Base-by-base conservation (phyloP, 805 yeast species). In the Sugiyamaella floridensis region DNA sequence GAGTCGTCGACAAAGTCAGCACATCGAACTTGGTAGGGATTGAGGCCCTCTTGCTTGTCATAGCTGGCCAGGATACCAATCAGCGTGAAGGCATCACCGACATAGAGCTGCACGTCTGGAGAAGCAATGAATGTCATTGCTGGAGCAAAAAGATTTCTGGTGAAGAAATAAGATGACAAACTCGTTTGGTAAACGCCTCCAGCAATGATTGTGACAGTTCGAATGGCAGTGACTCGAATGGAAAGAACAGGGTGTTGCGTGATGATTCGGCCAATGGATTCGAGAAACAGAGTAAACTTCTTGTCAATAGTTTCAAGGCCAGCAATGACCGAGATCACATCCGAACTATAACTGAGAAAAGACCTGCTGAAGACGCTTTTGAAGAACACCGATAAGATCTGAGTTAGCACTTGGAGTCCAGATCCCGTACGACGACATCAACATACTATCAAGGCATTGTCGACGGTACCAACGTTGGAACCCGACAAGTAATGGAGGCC, bases 1-100 rank as follows among this genome's bases (percentile, higher is more conserved):
- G 60, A 56, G 43, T 68, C 70, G 47, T 72, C 73, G 9, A 69
- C 66, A 54, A 67, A 70, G 50, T 70, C 75, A n/a, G 71, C 57
- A 8, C 71, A 57, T 16, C 73, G 61, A 15, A 67, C 63, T 48
- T 58, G 64, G 52, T 72, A 72, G 0, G 71, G 69, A 47, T 68
- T 67, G 22, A 60, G 60, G 16, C 69, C 68, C 45, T 69, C 72
- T 44, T 65, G 60, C 50, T 63, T 65, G 57, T 70, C 69, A 50
- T 68, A 61, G 47, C 64, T 67, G 6, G 73, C 63, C n/a, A 72
- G 58, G 2, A 71, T 55, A 4, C 74, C 76, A 18, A 72, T 55
- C 20, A 69, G 56, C 1, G 60, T 50, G 40, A 71, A 61, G 2
- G 75, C 76, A 45, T 64, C 64, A 14, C 70, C 66, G 12, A 67